Base-by-base conservation (phyloP, 257 asterid genomes). In the Ilex aquifolium region DNA sequence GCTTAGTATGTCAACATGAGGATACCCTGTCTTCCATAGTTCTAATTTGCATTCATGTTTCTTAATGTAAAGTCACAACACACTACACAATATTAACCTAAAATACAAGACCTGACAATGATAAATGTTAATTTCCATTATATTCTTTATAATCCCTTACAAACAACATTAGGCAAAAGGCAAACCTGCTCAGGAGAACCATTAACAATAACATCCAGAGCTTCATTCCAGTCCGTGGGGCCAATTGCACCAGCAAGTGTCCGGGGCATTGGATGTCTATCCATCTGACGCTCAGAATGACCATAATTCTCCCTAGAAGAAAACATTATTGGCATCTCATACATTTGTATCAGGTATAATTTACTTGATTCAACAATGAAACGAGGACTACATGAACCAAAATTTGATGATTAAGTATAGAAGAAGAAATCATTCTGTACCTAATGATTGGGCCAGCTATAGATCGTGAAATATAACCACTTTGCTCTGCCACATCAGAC, bases 181-280 rank as follows among this genome's bases (percentile, higher is more conserved):
- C 74, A 67, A 44, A 93, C 97, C 97, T 93, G 96, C 79, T 90
- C 99, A 7, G 99, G 97, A 32, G 96, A 85, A 68, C 96, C 97
- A 76, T 65, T 77, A 54, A 84, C 73, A 63, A 90, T 86, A 32
- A 85, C 83, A 74, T 87, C 95, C 77, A 90, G 70, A 68, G 99
- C 96, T 76, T 88, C 99, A 69, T 88, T 88, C 99, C 97, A 93
- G 79, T 90, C 92, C 1, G 91, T 81, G 52, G 95, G 88, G 44
- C 97, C 95, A 72, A 82, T 69, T 64, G 77, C 51, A 42, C 82
- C 84, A 67, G 88, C 71, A 77, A 82, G 73, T 36, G 83, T 16
- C 74, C 72, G 81, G 61, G 85, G 66, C 56, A 77, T 72, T 42
- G 88, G 80, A 63, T 75, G 66, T 67, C 95, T 81, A 62, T 93